Base-by-base conservation (phyloP, 2,329 filamentous ascomycete genomes). In the Emericellopsis cladophorae region DNA sequence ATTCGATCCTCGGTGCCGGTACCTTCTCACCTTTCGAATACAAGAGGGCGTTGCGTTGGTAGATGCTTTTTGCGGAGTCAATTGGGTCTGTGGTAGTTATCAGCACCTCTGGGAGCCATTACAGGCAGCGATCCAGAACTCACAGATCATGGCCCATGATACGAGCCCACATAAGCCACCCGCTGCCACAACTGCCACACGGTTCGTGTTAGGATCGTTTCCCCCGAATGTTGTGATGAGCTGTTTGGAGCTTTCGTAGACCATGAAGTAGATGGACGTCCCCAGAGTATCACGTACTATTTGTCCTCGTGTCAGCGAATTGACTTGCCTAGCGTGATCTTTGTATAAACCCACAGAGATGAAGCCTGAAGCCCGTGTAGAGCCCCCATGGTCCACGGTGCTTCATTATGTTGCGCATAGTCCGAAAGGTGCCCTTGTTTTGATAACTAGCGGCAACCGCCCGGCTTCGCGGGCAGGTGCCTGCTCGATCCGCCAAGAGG, bases 191-290 rank as follows among this genome's bases (percentile, higher is more conserved):
- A 92, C 84, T 14, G 85, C 81, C 41, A 85, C 58, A n/a, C 84
- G 84, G 52, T 83, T 84, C 38, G 82, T 85, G n/a, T 84, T 78
- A 7, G 80, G 79, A 45, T 73, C 73, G 47, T 83, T 81, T 37
- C 82, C 74, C 34, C 74, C 76, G 47, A 84, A 77, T 14, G 84
- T 86, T 16, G 81, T 84, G 47, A 88, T 72, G 21, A 90, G 63
- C 57, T 92, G 85, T 56, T 93, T 93, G 50, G 79, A 77, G 56
- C 83, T 88, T 60, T 93, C 86, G 57, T 93, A 93, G 24, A 86
- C 89, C 64, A 84, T 85, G 55, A 93, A 93, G 59, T 93, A 93
- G 43, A 90, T 85, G 24, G 78, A 76, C 2, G 86, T 93, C 41
- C 86, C 86, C 45, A 92, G 68, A 1, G 84, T 89, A 60, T 93